phyloP scores from a whole-genome alignment of 352 stramenopile species.

The Globisporangium abappressorium region DNA sequence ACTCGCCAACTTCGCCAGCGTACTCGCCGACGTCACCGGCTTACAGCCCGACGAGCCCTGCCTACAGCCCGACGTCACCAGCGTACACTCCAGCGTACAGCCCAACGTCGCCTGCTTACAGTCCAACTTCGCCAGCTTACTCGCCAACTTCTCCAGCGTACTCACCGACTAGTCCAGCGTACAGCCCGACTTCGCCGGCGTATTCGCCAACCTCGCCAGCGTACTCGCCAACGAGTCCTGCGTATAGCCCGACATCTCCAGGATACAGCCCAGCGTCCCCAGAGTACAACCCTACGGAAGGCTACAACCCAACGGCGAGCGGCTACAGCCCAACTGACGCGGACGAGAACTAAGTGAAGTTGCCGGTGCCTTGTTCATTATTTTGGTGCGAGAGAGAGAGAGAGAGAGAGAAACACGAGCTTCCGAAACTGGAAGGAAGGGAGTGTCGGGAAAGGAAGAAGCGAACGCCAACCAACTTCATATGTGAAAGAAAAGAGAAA shows the following conservation, averaged over 20 bases:
- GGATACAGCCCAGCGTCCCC: slow-evolving; percentile 56
- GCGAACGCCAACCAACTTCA: neutral
- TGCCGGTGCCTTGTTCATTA: slow-evolving; percentile 4
- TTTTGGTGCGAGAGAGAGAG: slow-evolving; percentile 1
- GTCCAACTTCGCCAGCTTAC: slow-evolving; percentile 41
- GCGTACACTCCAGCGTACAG: slow-evolving; percentile 70
- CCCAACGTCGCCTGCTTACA: slow-evolving; percentile 52
- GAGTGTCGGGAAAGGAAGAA: neutral
- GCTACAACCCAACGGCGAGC: slow-evolving; percentile 69
- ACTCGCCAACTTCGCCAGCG: slow-evolving; percentile 74
- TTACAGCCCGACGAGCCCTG: slow-evolving; percentile 76
- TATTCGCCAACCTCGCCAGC: slow-evolving; percentile 44
- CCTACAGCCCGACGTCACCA: slow-evolving; percentile 66
- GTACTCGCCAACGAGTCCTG: slow-evolving; percentile 55
- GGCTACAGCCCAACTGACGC: slow-evolving; percentile 73
- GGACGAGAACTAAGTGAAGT: slow-evolving; percentile 48
- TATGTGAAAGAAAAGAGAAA: neutral
- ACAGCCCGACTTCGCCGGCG: slow-evolving; percentile 44
- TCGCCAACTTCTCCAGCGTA: slow-evolving; percentile 51
- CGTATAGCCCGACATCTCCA: slow-evolving; percentile 63
- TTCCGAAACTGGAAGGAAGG: neutral
- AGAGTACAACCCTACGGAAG: slow-evolving; percentile 77
- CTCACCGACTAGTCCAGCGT: slow-evolving; percentile 44
- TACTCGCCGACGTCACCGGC: slow-evolving; percentile 73
- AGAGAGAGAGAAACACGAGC: slow-evolving; percentile 1